Conservation (phyloP, 164 flowering plant species). For the Buxus sempervirens region DNA sequence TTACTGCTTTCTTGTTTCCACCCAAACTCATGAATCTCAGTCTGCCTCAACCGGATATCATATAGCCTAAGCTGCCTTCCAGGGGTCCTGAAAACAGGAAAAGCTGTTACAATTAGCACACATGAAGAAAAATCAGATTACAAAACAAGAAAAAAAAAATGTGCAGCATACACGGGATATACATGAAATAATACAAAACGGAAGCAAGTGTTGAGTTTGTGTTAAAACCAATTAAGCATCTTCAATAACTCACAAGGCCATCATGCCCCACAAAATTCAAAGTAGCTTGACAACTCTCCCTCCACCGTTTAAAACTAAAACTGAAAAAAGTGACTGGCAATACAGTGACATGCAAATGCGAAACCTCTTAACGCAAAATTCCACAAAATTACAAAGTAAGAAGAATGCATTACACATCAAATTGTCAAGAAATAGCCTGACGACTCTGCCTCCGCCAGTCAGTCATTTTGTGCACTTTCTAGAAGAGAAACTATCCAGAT, state of each 20-base stretch:
- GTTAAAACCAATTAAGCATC: neutral
- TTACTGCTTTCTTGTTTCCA: conserved; percentile 95
- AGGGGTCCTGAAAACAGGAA: conserved; percentile 52
- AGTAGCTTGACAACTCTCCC: neutral
- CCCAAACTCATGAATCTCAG: conserved; percentile 79
- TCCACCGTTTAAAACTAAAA: neutral
- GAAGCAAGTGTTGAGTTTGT: no score
- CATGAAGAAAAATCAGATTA: neutral
- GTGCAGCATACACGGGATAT: neutral
- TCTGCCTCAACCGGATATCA: conserved; percentile 69
- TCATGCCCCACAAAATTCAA: neutral
- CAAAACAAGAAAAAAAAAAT: no score
- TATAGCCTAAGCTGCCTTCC: conserved; percentile 75
- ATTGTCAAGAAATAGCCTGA: no score
- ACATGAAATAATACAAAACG: neutral
- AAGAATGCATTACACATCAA: no score
- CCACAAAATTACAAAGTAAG: no score
- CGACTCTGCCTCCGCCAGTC: no score
- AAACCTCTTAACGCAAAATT: neutral
- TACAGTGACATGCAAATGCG: neutral
- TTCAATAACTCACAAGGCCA: neutral
- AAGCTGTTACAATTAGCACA: neutral
- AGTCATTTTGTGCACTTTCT: no score
- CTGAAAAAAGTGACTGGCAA: no score
- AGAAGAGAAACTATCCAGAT: no score